Evolutionary conservation across 805 yeast genomes (phyloP).

Genomic region (Candida nonsorbophila): DNA sequence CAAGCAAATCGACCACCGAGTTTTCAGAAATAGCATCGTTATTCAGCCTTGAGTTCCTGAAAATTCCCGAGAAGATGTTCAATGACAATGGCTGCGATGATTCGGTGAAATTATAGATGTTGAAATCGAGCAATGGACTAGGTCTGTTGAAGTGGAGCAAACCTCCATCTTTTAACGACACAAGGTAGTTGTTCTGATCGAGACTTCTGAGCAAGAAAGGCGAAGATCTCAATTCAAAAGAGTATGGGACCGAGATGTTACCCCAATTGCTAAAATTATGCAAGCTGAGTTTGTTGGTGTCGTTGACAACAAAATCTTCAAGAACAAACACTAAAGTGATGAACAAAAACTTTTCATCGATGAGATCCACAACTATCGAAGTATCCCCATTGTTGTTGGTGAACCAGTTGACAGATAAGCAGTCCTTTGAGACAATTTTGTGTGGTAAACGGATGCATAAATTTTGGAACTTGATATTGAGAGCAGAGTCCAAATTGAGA

Average conservation of each 20-base stretch:
- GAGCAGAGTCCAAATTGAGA: conserved; percentile 23
- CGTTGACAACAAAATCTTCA: conserved; percentile 34
- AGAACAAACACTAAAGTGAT: conserved; percentile 44
- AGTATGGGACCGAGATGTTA: conserved; percentile 60
- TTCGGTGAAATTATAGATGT: conserved; percentile 51
- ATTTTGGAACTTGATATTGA: conserved; percentile 28
- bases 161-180: conserved; percentile 75
- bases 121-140: conserved; percentile 32
- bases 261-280: conserved; percentile 54
- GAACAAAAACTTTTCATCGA: conserved; percentile 48
- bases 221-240: conserved; percentile 36
- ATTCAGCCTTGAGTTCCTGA: conserved; percentile 5
- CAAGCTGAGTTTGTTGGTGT: conserved; percentile 14
- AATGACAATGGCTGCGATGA: conserved; percentile 25
- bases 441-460: conserved; percentile 24
- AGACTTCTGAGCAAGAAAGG: conserved; percentile 35
- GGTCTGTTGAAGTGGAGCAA: conserved; percentile 48
- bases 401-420: conserved; percentile 10
- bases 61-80: conserved; percentile 19
- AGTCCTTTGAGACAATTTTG: conserved; percentile 11
- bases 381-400: conserved; percentile 6
- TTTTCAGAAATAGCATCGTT: conserved; percentile 34
- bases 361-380: conserved; percentile 44
- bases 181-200: conserved; percentile 41
- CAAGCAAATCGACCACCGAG: conserved; percentile 37